Evolutionary conservation across 805 yeast genomes (phyloP).

Genomic region (Hemisphaericaspora nanyangensis): DNA sequence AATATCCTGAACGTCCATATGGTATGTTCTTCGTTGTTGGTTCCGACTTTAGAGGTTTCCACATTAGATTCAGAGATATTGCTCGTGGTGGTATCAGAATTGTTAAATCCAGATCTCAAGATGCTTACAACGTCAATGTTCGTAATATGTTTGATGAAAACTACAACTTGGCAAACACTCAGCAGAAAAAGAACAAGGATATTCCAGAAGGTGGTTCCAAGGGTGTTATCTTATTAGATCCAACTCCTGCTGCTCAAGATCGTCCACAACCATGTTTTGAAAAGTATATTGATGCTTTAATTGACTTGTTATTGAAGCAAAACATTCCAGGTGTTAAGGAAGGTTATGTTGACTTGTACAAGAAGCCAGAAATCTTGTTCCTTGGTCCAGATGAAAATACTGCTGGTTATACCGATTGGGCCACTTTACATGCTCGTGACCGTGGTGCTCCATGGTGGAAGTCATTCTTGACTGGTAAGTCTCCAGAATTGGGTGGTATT

Average conservation of each 20-base stretch:
- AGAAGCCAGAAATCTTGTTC: constrained; percentile 83
- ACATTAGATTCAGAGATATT: constrained; percentile 92
- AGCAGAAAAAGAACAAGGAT: constrained; percentile 95
- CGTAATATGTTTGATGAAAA: constrained; percentile 93
- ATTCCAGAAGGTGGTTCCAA: constrained; percentile 99
- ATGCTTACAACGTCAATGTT: constrained; percentile 80
- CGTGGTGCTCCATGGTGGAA: constrained; percentile 99
- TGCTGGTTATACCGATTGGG: constrained; percentile 95
- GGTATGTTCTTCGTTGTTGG: constrained; percentile 97
- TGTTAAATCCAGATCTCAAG: constrained; percentile 80
- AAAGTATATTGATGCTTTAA: constrained; percentile 87
- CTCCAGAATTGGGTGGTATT: constrained; percentile 89
- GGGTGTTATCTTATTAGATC: constrained; percentile 88
- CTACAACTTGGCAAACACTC: constrained; percentile 92
- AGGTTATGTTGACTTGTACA: constrained; percentile 77
- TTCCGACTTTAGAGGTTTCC: constrained; percentile 96
- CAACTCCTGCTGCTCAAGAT: constrained; percentile 70
- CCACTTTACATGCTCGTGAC: constrained; percentile 84
- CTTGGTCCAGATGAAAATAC: constrained; percentile 99
- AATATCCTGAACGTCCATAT: constrained; percentile 88
- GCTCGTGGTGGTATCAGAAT: constrained; percentile 98
- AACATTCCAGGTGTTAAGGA: constrained; percentile 74
- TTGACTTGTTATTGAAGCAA: constrained; percentile 72
- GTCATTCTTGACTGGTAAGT: constrained; percentile 95
- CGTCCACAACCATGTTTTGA: constrained; percentile 81